These are phyloP conservation scores for Blastobotrys aristatus DNA, from an alignment of 1,139 yeast genomes.

Conservation along the genomic window DNA sequence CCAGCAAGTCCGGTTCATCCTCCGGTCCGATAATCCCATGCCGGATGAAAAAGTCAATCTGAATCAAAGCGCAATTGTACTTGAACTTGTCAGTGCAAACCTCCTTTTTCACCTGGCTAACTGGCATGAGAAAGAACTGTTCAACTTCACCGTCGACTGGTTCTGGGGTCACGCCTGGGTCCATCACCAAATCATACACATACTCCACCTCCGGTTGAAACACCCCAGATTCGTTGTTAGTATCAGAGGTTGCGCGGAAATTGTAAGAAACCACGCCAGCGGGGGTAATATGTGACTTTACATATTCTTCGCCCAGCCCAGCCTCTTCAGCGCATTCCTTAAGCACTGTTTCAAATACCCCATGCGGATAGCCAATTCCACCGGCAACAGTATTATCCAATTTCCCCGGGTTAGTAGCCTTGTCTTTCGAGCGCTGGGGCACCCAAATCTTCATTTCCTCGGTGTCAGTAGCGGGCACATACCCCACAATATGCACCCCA, in stretches of 20 bases:
- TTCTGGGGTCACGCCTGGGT: constrained; percentile 47
- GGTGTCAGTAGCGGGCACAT: constrained; percentile 41
- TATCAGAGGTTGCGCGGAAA: constrained; percentile 23
- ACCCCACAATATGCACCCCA: constrained; percentile 86
- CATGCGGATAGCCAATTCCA: constrained; percentile 80
- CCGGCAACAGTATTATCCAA: constrained; percentile 95
- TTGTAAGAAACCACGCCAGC: constrained; percentile 67
- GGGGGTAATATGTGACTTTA: constrained; percentile 41
- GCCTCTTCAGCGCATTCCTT: constrained; percentile 94
- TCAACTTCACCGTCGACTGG: constrained; percentile 89
- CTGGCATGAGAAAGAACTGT: constrained; percentile 56
- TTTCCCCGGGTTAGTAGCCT: constrained; percentile 86
- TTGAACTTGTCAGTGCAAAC: constrained; percentile 60
- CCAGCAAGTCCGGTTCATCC: constrained; percentile 56
- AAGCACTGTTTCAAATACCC: constrained; percentile 66
- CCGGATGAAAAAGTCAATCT: constrained; percentile 78
- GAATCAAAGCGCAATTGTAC: constrained; percentile 79
- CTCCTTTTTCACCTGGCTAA: constrained; percentile 45
- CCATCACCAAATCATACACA: constrained; percentile 65
- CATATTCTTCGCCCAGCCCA: constrained; percentile 55
- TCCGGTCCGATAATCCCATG: constrained; percentile 64
- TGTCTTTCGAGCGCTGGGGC: constrained; percentile 69
- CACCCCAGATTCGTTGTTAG: constrained; percentile 44
- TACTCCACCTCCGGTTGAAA: constrained; percentile 89
- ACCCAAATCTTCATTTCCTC: constrained; percentile 66